These are phyloP conservation scores for Keithomyces neogunnii DNA, from an alignment of 2,329 filamentous ascomycete species.

Conservation along the genomic window DNA sequence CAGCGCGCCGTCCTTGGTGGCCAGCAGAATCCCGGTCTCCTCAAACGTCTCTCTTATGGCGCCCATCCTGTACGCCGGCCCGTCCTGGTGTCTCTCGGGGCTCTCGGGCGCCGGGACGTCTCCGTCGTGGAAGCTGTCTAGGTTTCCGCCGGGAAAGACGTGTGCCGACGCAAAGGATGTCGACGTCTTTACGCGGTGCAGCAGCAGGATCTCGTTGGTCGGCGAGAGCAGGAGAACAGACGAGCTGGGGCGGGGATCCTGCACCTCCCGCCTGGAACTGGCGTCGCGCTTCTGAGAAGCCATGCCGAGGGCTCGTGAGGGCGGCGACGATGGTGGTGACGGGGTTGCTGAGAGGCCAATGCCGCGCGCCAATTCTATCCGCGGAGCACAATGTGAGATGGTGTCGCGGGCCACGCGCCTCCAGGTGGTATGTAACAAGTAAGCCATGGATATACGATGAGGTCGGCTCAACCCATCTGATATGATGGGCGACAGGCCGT, in stretches of 20 bases:
- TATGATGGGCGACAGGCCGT: not conserved
- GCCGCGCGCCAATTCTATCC: not conserved
- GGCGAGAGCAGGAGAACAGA: constrained; percentile 83
- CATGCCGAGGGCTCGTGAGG: not conserved
- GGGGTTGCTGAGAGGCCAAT: not conserved
- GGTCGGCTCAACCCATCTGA: not conserved
- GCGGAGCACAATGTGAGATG: too few species aligned
- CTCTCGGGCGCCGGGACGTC: constrained; percentile 35
- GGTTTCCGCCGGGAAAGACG: constrained; percentile 88
- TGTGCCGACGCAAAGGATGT: constrained; percentile 84
- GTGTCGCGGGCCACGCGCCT: constrained; percentile 1
- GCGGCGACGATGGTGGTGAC: not conserved
- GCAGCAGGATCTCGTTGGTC: constrained; percentile 75
- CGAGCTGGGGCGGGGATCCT: constrained; percentile 54
- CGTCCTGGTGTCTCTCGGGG: constrained; percentile 58
- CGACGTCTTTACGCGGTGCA: constrained; percentile 77
- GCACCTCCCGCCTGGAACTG: constrained; percentile 14
- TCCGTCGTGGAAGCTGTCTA: constrained; percentile 72
- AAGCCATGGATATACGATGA: constrained; percentile 4
- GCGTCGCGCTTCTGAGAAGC: constrained; percentile 6
- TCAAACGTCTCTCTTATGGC: constrained; percentile 92
- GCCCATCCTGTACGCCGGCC: constrained; percentile 65
- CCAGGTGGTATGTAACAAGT: constrained; percentile 1
- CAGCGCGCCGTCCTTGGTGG: constrained; percentile 43
- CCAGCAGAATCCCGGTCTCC: constrained; percentile 83